A percentile compares a stretch with the other conserved stretches of the same genome.
phyloP scores from a whole-genome alignment of 805 yeast species.

The Candida maesae region DNA sequence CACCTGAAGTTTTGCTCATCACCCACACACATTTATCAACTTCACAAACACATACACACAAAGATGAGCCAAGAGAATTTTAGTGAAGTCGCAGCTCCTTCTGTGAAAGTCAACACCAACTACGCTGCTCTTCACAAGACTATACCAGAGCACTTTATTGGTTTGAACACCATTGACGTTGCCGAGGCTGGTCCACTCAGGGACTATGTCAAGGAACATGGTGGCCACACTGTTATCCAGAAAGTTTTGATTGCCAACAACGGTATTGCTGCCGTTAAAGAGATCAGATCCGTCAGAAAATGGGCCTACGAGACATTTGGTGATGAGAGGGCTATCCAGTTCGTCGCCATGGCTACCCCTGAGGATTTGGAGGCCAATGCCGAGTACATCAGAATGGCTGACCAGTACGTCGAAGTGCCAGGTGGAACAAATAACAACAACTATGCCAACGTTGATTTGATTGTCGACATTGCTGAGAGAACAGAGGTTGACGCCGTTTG shows the following conservation, averaged over 20 bases:
- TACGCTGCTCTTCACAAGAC: slow-evolving; percentile 34
- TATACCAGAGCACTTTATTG: slow-evolving; percentile 74
- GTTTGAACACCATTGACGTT: slow-evolving; percentile 68
- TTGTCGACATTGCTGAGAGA: slow-evolving; percentile 96
- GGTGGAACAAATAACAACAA: slow-evolving; percentile 99
- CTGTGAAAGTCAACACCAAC: slow-evolving; percentile 27
- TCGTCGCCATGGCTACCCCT: slow-evolving; percentile 99
- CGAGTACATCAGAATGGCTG: slow-evolving; percentile 98
- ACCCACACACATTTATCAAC: slow-evolving; percentile 1
- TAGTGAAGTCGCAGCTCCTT: slow-evolving; percentile 31
- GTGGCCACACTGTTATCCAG: slow-evolving; percentile 93
- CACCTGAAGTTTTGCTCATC: slow-evolving; percentile 2
- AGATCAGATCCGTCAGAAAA: slow-evolving; percentile 93
- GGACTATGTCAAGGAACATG: slow-evolving; percentile 78
- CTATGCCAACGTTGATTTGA: slow-evolving; percentile 95
- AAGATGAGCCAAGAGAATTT: slow-evolving; percentile 40
- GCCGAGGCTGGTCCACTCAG: slow-evolving; percentile 79
- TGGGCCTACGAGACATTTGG: slow-evolving; percentile 99
- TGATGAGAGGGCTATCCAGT: slow-evolving; percentile 87
- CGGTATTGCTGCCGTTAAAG: slow-evolving; percentile 99
- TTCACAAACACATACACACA: slow-evolving; percentile 2
- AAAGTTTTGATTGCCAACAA: slow-evolving; percentile 92
- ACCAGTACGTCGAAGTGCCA: slow-evolving; percentile 96
- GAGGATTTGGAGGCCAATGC: slow-evolving; percentile 97
- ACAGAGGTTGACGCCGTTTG: slow-evolving; percentile 97